These are phyloP conservation scores for Gaertneriomyces semiglobifer DNA, from an alignment of 192 early-diverging fungal genomes.

Conservation along the genomic window DNA sequence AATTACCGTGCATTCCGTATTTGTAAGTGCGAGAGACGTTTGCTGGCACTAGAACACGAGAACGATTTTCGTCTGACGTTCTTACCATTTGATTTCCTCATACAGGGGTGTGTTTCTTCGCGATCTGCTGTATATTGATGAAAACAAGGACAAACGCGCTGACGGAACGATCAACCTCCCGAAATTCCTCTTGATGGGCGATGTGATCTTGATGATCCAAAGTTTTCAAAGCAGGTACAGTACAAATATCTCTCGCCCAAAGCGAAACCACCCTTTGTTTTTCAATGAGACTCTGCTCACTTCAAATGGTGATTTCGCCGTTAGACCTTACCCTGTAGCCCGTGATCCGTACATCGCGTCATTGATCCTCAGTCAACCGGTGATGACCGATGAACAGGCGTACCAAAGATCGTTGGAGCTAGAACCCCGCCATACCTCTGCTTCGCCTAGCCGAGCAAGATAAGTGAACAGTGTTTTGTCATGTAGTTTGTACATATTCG, in stretches of 20 bases:
- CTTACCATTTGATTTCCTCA: neutral
- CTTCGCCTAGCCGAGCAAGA: constrained; percentile 10
- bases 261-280: neutral
- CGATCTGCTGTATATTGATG: constrained; percentile 70
- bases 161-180: constrained; percentile 69
- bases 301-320: neutral
- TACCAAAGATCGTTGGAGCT: constrained; percentile 35
- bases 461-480: neutral
- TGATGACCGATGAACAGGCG: constrained; percentile 36
- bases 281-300: neutral
- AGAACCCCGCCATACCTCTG: constrained; percentile 30
- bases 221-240: constrained; percentile 49
- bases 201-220: constrained; percentile 58
- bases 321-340: constrained; percentile 30
- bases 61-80: neutral
- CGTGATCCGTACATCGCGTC: constrained; percentile 30
- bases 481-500: neutral
- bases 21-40: constrained; percentile 43
- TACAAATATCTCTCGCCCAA: neutral
- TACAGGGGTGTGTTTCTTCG: constrained; percentile 65
- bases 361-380: constrained; percentile 36
- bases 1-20: constrained; percentile 69
- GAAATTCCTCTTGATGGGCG: constrained; percentile 69
- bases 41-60: neutral
- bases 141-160: constrained; percentile 61